A percentile compares a stretch with the other conserved stretches of the same genome.
Evolutionary conservation across 495 filamentous ascomycete species (phyloP).

Genomic region (Pyrenopolyporus hunteri): DNA sequence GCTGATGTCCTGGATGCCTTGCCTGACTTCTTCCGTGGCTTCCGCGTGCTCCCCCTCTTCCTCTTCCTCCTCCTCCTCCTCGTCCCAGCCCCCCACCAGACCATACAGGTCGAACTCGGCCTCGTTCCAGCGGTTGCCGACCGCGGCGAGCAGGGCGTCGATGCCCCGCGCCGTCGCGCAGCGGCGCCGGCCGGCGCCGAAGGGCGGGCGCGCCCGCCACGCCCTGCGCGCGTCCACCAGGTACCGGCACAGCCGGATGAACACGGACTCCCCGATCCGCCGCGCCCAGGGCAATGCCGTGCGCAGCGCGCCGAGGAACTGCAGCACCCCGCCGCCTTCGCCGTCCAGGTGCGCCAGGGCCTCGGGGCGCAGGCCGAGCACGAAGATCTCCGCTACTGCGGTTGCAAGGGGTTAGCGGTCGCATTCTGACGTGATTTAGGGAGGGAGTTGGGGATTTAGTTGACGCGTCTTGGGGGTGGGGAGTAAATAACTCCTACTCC

Average conservation of each 20-base stretch:
- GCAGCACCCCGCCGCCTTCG: neutral
- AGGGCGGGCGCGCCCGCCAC: conserved; percentile 6
- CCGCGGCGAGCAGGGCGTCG: neutral
- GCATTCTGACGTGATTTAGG: neutral
- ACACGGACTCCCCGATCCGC: neutral
- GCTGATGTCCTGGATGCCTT: neutral
- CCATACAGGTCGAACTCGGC: neutral
- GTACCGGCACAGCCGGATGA: neutral
- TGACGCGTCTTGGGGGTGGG: too few species aligned
- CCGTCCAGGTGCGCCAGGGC: neutral
- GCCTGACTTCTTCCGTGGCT: too few species aligned
- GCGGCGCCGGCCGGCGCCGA: conserved; percentile 3
- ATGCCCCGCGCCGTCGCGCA: neutral
- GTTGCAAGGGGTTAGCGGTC: neutral
- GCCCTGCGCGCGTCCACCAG: neutral
- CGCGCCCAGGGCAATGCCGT: neutral
- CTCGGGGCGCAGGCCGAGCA: neutral
- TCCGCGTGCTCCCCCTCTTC: too few species aligned
- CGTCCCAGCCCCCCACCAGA: neutral
- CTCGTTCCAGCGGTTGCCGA: neutral
- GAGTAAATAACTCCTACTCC: too few species aligned
- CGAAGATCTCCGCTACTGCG: neutral
- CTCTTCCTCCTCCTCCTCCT: neutral
- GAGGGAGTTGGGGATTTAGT: too few species aligned
- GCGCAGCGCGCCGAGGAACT: neutral